A percentile compares a stretch with the other conserved stretches of the same genome.
phyloP scores from a whole-genome alignment of 768 basidiomycete species.

The Rossbeevera mucosa region DNA sequence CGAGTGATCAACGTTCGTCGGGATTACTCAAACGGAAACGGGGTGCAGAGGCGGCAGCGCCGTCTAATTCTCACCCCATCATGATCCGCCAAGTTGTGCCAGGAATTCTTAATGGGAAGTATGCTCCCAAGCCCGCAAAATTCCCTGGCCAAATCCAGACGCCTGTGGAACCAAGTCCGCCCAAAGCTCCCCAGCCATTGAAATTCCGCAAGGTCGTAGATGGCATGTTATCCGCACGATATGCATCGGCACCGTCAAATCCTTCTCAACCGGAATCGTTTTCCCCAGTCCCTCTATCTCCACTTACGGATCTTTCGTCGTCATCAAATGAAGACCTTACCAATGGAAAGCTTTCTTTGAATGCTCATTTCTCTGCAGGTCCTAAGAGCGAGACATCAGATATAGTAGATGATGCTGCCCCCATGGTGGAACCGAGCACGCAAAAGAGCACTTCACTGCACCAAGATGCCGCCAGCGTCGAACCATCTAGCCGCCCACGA shows the following conservation, averaged over 20 bases:
- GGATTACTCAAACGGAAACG: slow-evolving; percentile 33
- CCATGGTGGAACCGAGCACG: slow-evolving; percentile 12
- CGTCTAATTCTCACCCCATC: slow-evolving; percentile 25
- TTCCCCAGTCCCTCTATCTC: slow-evolving; percentile 6
- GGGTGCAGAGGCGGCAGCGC: slow-evolving; percentile 12
- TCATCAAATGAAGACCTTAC: slow-evolving; percentile 14
- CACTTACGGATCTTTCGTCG: slow-evolving; percentile 25
- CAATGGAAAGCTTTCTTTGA: background rate
- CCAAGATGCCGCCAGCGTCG: slow-evolving; percentile 7
- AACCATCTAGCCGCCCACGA: slow-evolving; percentile 28
- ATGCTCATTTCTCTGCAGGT: background rate
- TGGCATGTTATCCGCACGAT: slow-evolving; percentile 32
- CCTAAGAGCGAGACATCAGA: slow-evolving; percentile 1
- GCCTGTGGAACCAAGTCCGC: slow-evolving; percentile 14
- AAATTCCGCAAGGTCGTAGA: slow-evolving; percentile 38
- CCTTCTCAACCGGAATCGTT: slow-evolving; percentile 1
- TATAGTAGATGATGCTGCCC: background rate
- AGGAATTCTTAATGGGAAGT: slow-evolving; percentile 29
- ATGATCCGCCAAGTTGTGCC: slow-evolving; percentile 36
- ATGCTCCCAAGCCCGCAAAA: slow-evolving; percentile 24
- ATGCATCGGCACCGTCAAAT: slow-evolving; percentile 19
- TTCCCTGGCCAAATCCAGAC: slow-evolving; percentile 7
- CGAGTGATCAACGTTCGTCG: slow-evolving; percentile 5
- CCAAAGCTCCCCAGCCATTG: slow-evolving; percentile 27
- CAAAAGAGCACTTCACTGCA: slow-evolving; percentile 6